A percentile compares a stretch with the other conserved stretches of the same genome.
Conservation (phyloP, 441 rosid genomes). For the Erodium texanum region DNA sequence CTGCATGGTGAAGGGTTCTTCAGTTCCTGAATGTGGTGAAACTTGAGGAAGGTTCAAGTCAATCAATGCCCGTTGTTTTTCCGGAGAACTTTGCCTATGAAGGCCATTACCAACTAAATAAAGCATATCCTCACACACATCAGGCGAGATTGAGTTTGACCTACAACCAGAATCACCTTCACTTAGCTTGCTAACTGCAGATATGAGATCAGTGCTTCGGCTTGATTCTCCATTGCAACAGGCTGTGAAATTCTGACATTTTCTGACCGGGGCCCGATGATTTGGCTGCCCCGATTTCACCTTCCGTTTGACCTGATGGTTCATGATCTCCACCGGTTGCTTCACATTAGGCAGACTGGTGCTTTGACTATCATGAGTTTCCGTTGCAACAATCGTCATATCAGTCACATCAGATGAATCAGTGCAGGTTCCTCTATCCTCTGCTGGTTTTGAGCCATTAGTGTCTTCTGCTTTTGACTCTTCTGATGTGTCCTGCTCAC, state of each 20-base stretch:
- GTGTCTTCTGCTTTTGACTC: slow-evolving; percentile 29
- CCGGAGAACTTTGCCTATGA: slow-evolving; percentile 23
- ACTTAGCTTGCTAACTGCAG: slow-evolving; percentile 22
- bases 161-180: slow-evolving; percentile 25
- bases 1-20: slow-evolving; percentile 23
- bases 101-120: slow-evolving; percentile 15
- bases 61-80: slow-evolving; percentile 26
- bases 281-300: slow-evolving; percentile 28
- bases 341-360: slow-evolving; percentile 14
- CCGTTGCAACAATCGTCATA: slow-evolving; percentile 21
- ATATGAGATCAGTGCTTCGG: slow-evolving; percentile 25
- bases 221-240: slow-evolving; percentile 31
- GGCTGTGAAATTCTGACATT: slow-evolving; percentile 24
- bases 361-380: slow-evolving; percentile 25
- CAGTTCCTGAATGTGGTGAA: slow-evolving; percentile 29
- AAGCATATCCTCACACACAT: slow-evolving; percentile 30
- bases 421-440: slow-evolving; percentile 22
- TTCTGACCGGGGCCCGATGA: slow-evolving; percentile 21
- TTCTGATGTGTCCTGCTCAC: slow-evolving; percentile 29
- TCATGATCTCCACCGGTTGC: slow-evolving; percentile 22
- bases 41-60: slow-evolving; percentile 50
- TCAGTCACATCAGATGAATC: slow-evolving; percentile 26
- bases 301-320: slow-evolving; percentile 18
- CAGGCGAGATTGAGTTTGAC: slow-evolving; percentile 23
- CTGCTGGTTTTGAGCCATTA: slow-evolving; percentile 25